These are phyloP conservation scores for Debaryomyces nepalensis DNA, from an alignment of 1,139 yeast genomes.

Conservation along the genomic window DNA sequence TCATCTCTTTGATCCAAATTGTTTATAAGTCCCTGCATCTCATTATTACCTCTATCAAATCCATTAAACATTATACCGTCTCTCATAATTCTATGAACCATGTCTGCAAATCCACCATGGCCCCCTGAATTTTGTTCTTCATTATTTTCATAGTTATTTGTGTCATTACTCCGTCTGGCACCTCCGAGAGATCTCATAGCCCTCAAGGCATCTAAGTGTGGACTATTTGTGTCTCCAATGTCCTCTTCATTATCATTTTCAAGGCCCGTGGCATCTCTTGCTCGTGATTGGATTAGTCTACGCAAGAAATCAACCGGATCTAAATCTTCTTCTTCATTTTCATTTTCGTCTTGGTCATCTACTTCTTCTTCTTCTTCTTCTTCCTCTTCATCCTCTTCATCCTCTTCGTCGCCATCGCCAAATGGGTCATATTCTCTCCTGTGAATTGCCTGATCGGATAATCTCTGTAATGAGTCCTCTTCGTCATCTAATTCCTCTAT, in stretches of 20 bases:
- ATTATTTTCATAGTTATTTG: constrained; percentile 14
- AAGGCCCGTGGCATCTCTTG: constrained; percentile 16
- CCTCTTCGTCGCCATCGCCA: constrained; percentile 17
- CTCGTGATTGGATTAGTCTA: constrained; percentile 27
- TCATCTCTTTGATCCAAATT: constrained; percentile 52
- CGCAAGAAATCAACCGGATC: constrained; percentile 33
- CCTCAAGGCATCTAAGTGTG: constrained; percentile 33
- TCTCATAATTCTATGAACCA: constrained; percentile 42
- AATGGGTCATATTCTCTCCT: constrained; percentile 15
- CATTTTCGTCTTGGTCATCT: constrained; percentile 17
- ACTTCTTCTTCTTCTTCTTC: constrained; percentile 9
- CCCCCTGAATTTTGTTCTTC: constrained; percentile 12
- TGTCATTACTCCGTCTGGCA: constrained; percentile 11
- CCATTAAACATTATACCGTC: constrained; percentile 43
- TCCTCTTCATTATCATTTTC: constrained; percentile 15
- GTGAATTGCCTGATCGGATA: constrained; percentile 29
- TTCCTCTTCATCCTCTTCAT: constrained; percentile 14
- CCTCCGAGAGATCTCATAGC: constrained; percentile 32
- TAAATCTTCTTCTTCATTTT: constrained; percentile 26
- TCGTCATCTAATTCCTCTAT: constrained; percentile 26
- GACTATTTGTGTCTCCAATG: constrained; percentile 27
- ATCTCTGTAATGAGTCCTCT: constrained; percentile 27
- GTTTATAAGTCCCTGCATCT: constrained; percentile 45
- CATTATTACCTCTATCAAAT: constrained; percentile 26
- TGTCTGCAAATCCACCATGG: constrained; percentile 37